A percentile compares a stretch with the other conserved stretches of the same genome.
Evolutionary conservation across 208 protist species (phyloP).

Genomic region (Leishmania braziliensis): DNA sequence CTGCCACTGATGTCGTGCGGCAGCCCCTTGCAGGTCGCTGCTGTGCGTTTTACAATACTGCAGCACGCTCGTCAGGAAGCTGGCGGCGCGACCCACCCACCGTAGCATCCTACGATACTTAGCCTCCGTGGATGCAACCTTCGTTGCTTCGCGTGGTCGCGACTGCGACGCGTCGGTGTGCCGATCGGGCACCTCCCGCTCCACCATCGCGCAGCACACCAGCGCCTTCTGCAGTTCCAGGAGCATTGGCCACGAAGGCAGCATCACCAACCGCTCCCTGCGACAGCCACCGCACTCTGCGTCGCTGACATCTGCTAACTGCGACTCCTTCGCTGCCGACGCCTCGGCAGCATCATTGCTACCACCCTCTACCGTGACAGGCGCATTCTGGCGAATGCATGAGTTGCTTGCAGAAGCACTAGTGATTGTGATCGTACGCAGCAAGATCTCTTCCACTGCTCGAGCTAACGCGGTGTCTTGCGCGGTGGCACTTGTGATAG

Average conservation of each 20-base stretch:
- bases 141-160: neutral
- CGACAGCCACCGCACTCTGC: slow-evolving; percentile 6
- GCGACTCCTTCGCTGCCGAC: neutral
- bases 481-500: slow-evolving; percentile 22
- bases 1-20: slow-evolving; percentile 28
- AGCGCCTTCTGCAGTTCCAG: slow-evolving; percentile 48
- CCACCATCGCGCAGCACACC: slow-evolving; percentile 38
- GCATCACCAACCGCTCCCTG: slow-evolving; percentile 26
- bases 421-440: slow-evolving; percentile 20
- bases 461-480: slow-evolving; percentile 34
- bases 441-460: slow-evolving; percentile 34
- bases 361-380: neutral
- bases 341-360: neutral
- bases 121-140: slow-evolving; percentile 7
- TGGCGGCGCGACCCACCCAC: slow-evolving; percentile 24
- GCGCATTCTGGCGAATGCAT: neutral
- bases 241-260: slow-evolving; percentile 19
- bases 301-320: slow-evolving; percentile 6
- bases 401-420: neutral
- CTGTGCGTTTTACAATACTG: neutral
- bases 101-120: slow-evolving; percentile 27
- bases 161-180: neutral
- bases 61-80: slow-evolving; percentile 9
- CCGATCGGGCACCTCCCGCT: slow-evolving; percentile 11
- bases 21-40: slow-evolving; percentile 14